Base-by-base conservation (phyloP, 106 monocot species). In the Dioscorea alata region DNA sequence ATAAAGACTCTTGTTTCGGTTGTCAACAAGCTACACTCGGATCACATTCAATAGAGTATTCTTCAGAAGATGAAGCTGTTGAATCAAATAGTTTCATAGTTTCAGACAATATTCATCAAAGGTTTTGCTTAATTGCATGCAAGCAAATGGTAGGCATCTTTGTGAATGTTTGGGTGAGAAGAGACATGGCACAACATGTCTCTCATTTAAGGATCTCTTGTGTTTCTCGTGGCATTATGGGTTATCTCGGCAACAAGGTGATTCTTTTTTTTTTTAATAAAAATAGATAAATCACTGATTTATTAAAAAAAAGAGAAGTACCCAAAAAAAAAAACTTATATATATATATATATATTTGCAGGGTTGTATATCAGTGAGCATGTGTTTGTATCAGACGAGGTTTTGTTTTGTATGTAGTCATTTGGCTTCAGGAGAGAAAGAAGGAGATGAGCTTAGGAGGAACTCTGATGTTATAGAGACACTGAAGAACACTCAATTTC, bases 171-270 rank as follows among this genome's bases (percentile, higher is more conserved):
- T 90, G 90, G 90, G 86, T 71, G 17, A 78, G 73, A 65, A 75
- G 71, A 61, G 90, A 90, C 31, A 76, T 84, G 49, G 86, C 82
- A 2, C 76, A 70, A 24, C 83, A 90, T 50, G 76, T 86, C 24
- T 75, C 79, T 4, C 90, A 90, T 76, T 71, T 90, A 32, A 84
- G 84, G 25, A 8, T 81, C 31, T 83, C 83, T 35, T 81, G 71
- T 21, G 68, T 90, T 42, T 81, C 84, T 9, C 69, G 90, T 52
- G 90, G 90, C 8, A 70, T 86, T 28, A 74, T 90, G 90, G 86
- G 86, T 12, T 86, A 76, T 74, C 90, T 90, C 64, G 86, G 90
- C 20, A 90, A 90, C 58, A 90, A 90, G 86, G 90, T 90, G n/a
- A n/a, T n/a, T n/a, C n/a, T n/a, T n/a, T n/a, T n/a, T n/a, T n/a